Conservation (phyloP, 352 stramenopile genomes). For the Pythium insidiosum region DNA sequence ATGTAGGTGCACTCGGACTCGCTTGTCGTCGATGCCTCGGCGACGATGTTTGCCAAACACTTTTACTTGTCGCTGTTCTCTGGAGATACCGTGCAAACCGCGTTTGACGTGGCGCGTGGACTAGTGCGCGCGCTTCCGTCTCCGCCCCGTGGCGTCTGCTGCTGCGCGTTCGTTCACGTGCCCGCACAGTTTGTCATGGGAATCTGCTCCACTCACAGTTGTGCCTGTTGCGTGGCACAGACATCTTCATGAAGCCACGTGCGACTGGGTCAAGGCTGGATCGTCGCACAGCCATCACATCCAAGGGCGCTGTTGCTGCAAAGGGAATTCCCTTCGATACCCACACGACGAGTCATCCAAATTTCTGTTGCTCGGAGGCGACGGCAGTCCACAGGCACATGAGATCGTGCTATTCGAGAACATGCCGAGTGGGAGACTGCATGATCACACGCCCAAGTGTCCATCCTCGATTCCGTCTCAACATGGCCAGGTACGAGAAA, state of each 20-base stretch:
- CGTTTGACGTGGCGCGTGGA: conserved; percentile 72
- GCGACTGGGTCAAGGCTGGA: conserved; percentile 48
- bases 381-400: conserved; percentile 24
- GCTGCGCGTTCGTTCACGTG: conserved; percentile 53
- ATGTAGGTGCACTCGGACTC: conserved; percentile 68
- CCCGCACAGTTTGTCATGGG: too few relatives aligned
- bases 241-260: conserved; percentile 61
- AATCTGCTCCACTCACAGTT: too few relatives aligned
- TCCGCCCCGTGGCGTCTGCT: conserved; percentile 55
- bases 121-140: conserved; percentile 51
- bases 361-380: conserved; percentile 55
- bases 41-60: conserved; percentile 80
- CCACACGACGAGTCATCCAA: conserved; percentile 79
- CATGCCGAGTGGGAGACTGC: conserved; percentile 45
- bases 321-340: conserved; percentile 43
- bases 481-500: conserved; percentile 51
- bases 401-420: conserved; percentile 66
- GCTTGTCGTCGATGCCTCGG: conserved; percentile 62
- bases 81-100: conserved; percentile 51
- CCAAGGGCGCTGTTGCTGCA: conserved; percentile 63
- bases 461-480: conserved; percentile 65
- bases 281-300: conserved; percentile 58
- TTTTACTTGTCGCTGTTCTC: conserved; percentile 81
- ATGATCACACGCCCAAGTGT: conserved; percentile 56
- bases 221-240: too few relatives aligned